Base-by-base conservation (phyloP, 78 protist species). In the Carpediemonas membranifera region DNA sequence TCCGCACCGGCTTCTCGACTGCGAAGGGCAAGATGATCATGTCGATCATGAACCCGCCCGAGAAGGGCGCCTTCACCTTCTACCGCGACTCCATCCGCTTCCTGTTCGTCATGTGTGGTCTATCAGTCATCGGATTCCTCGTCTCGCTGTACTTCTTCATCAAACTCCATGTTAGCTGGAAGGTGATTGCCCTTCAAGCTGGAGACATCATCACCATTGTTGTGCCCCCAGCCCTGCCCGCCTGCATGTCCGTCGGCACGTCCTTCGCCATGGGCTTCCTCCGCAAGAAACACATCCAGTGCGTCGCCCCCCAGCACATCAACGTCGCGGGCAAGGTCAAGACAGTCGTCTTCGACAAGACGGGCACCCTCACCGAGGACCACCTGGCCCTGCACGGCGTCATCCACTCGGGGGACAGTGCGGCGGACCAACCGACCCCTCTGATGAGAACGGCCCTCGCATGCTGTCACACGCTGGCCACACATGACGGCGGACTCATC, bases 351-450 rank as follows among this genome's bases (percentile, higher is more conserved):
- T 87, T 87, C 43, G 92, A 87, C 69, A 91, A 87, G 71, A 91
- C 96, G 15, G 96, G 96, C 21, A 91, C 93, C 0, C 78, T 87
- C 11, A 91, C 96, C 5, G 88, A 81, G 55, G 93, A 91, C 15
- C 88, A 84, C 19, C 80, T 90, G 16, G 81, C 79, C 43, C 74
- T 90, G 27, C 11, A 16, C 7, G 28, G 71, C n/a, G n/a, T n/a
- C n/a, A n/a, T n/a, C 44, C 44, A 11, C 44, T 39, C 44, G 44
- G 44, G 9, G 44, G 44, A 3, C 44, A 3, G n/a, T n/a, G n/a
- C n/a, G n/a, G n/a, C n/a, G 16, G 41, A 18, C 15, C n/a, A 25
- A 24, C n/a, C 18, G 27, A 11, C 19, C 60, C 43, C 31, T 7
- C 65, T 61, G 28, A 7, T 61, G 53, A 5, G 28, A 5, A 13